These are phyloP conservation scores for Pyrus hybrid DNA, from an alignment of 331 rosid species.

Conservation along the genomic window DNA sequence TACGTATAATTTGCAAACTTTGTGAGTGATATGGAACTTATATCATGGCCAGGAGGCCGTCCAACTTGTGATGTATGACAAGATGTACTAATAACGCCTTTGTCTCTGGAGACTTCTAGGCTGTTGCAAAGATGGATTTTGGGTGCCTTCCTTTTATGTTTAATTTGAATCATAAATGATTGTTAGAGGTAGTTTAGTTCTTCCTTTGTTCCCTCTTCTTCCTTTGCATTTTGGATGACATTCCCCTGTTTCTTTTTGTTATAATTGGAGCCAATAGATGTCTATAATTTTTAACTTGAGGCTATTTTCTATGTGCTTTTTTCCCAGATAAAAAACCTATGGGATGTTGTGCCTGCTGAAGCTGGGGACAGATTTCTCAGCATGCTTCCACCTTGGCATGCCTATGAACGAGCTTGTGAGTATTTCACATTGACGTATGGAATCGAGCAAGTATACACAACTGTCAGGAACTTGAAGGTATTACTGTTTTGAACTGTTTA, in stretches of 20 bases:
- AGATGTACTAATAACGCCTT: background rate
- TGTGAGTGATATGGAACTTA: background rate
- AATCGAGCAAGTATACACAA: conserved; percentile 73
- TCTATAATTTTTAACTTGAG: conserved; percentile 6
- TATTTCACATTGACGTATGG: conserved; percentile 77
- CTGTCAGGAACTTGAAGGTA: conserved; percentile 87
- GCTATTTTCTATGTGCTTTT: conserved; percentile 1
- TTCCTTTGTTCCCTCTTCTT: background rate
- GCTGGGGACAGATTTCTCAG: conserved; percentile 81
- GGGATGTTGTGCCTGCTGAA: conserved; percentile 74
- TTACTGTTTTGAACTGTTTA: conserved; percentile 5
- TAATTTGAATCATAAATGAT: background rate
- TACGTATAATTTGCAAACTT: background rate
- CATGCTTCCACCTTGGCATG: conserved; percentile 98
- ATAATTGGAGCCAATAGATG: conserved; percentile 6
- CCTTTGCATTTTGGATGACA: background rate
- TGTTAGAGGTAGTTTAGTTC: background rate
- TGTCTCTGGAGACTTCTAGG: background rate
- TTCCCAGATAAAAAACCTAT: conserved; percentile 58
- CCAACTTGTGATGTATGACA: background rate
- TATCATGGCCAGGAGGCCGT: background rate
- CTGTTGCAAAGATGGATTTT: background rate
- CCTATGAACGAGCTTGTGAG: conserved; percentile 87
- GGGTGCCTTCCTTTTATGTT: background rate
- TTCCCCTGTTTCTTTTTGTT: conserved; percentile 3